Base-by-base conservation (phyloP, 1,284 basidiomycete genomes). In the Pterulicium gracile region DNA sequence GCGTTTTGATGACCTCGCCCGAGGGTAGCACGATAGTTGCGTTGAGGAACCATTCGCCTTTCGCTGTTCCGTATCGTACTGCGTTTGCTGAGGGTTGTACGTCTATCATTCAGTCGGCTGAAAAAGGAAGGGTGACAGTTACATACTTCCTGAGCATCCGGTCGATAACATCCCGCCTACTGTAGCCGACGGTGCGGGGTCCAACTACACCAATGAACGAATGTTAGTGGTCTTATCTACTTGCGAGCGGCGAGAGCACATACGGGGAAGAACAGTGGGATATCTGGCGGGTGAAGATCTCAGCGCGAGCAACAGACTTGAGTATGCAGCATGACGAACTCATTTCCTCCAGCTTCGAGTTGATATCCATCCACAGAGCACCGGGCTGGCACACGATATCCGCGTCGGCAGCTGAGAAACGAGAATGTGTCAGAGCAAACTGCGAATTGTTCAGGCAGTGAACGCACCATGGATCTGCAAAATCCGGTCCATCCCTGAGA, bases 161-260 rank as follows among this genome's bases (percentile, higher is more conserved):
- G 86, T 93, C 43, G 83, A 84, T 20, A 90, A 71, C 90, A 98
- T 96, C 0, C 93, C 94, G 21, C 92, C 93, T 24, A 96, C 82
- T 0, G 88, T 91, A 1, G 92, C 91, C 18, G 74, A 73, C 1
- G 80, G 82, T 1, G 70, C 82, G 7, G 88, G 89, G 56, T 92
- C 88, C 45, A 87, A 69, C 82, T 88, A 49, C n/a, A 43, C 36
- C 7, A 39, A 39, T 32, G 27, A 10, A n/a, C 10, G 27, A 32
- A 7, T 10, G 27, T 32, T n/a, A 32, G 27, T n/a, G n/a, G n/a
- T n/a, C n/a, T n/a, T n/a, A 32, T 32, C n/a, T 10, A 32, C 27
- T 32, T 32, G 7, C 27, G n/a, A 32, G 27, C 10, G n/a, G 7
- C n/a, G 27, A 32, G 7, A 7, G n/a, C 27, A 32, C 27, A 32